Conservation (phyloP, 768 basidiomycete species). For the Boletus tomentosulus region DNA sequence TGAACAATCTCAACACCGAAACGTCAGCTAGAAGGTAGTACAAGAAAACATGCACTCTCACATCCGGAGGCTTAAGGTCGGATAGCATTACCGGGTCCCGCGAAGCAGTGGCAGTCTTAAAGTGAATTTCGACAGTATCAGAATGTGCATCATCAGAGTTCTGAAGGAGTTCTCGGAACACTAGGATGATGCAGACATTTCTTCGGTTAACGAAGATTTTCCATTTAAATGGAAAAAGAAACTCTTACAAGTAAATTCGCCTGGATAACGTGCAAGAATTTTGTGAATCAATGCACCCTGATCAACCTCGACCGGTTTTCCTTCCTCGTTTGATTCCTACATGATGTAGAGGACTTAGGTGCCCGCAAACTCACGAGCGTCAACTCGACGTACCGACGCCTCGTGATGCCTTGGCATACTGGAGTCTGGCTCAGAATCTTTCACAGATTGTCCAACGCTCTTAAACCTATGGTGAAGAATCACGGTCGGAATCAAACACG, state of each 20-base stretch:
- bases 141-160: slow-evolving; percentile 90
- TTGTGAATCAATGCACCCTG: slow-evolving; percentile 92
- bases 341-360: not conserved
- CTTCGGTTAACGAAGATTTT: no score
- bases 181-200: slow-evolving; percentile 19
- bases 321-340: not conserved
- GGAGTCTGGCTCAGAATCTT: not conserved
- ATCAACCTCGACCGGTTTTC: slow-evolving; percentile 51
- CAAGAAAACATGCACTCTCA: not conserved
- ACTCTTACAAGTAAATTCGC: slow-evolving; percentile 71
- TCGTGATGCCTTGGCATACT: not conserved
- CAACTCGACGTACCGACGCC: not conserved
- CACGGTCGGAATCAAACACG: not conserved
- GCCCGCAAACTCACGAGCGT: not conserved
- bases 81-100: not conserved
- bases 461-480: not conserved
- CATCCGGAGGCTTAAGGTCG: not conserved
- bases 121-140: slow-evolving; percentile 67
- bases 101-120: slow-evolving; percentile 49
- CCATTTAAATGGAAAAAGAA: no score
- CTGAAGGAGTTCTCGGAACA: slow-evolving; percentile 82
- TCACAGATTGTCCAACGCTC: not conserved
- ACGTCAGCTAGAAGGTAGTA: not conserved
- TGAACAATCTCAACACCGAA: slow-evolving; percentile 56
- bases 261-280: slow-evolving; percentile 90